These are phyloP conservation scores for Sporothrix brasiliensis DNA, from an alignment of 2,329 filamentous ascomycete genomes.

Conservation along the genomic window DNA sequence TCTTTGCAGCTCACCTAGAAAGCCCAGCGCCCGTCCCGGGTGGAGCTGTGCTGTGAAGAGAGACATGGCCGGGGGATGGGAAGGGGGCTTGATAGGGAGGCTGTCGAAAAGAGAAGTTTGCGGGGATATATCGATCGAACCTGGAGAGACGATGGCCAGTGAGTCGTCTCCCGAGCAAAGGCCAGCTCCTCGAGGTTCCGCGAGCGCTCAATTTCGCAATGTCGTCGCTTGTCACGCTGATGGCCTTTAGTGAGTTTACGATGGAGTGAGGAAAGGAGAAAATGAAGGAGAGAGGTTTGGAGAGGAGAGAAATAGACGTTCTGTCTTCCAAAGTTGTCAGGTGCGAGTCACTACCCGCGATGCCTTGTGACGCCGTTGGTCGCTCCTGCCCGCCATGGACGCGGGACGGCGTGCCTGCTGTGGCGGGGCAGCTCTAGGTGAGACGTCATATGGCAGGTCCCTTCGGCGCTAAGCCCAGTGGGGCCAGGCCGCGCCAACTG, in stretches of 20 bases:
- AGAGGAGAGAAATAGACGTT: background rate
- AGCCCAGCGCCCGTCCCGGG: slow-evolving; percentile 68
- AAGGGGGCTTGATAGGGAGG: background rate
- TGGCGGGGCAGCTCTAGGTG: slow-evolving; percentile 14
- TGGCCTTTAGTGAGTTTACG: no score
- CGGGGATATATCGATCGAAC: no score
- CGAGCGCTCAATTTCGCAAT: background rate
- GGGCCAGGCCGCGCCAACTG: background rate
- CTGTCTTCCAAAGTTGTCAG: background rate
- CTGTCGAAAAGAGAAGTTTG: background rate
- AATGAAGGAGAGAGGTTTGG: background rate
- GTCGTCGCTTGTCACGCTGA: background rate
- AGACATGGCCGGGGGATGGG: slow-evolving; percentile 40
- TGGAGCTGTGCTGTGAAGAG: slow-evolving; percentile 64
- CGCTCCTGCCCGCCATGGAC: slow-evolving; percentile 10
- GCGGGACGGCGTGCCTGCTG: background rate
- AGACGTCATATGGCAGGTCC: slow-evolving; percentile 18
- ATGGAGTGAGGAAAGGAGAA: background rate
- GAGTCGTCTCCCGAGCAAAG: slow-evolving; percentile 4
- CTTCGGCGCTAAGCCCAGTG: slow-evolving; percentile 11
- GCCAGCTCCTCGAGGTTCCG: background rate
- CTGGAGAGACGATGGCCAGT: background rate
- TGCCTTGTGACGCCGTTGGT: background rate
- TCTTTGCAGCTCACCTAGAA: slow-evolving; percentile 48
- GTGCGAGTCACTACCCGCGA: slow-evolving; percentile 19